Base-by-base conservation (phyloP, 177 flowering plant genomes). In the Vitis hybrid region DNA sequence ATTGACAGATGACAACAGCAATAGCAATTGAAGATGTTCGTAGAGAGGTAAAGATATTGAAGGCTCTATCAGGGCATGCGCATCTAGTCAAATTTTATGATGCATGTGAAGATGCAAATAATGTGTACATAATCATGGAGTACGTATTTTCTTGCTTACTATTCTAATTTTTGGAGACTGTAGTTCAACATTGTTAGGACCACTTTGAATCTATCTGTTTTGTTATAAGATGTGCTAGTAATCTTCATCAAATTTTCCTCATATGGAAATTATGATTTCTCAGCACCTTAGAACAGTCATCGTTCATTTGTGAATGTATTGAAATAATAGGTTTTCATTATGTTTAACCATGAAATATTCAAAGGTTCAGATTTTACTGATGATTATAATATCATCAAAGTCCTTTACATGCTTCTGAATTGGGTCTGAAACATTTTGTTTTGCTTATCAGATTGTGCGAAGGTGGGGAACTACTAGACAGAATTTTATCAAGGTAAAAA, bases 401-500 rank as follows among this genome's bases (percentile, higher is more conserved):
- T 57, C 64, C 64, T 7, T 64, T 4, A 15, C 41, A 3, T 15
- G n/a, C 27, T 69, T 11, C 52, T 27, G 61, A 18, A 24, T 35
- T 60, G 13, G 48, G 41, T 60, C 30, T 58, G 67, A 58, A 32
- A 11, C 35, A 6, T 24, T 18, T 58, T 65, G 21, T 61, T 61
- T 74, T 60, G 67, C 56, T 62, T 67, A 20, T 68, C 90, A 93
- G 98, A 79, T 87, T 93, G 83, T 96, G 99, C 82, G 97, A 93
- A 79, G 99, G 98, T 61, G 99, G 98, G 58, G 98, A 93, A 75
- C 85, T 96, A 24, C 84, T 96, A 3, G 99, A 96, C 81, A 87
- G 94, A 81, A 96, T 96, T 81, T 83, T 96, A 67, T 84, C 98
- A 11, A 87, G 93, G 99, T 96, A 76, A 68, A 58, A 35, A 51